Base-by-base conservation (phyloP, 768 basidiomycete genomes). In the Tulasnella sp. region DNA sequence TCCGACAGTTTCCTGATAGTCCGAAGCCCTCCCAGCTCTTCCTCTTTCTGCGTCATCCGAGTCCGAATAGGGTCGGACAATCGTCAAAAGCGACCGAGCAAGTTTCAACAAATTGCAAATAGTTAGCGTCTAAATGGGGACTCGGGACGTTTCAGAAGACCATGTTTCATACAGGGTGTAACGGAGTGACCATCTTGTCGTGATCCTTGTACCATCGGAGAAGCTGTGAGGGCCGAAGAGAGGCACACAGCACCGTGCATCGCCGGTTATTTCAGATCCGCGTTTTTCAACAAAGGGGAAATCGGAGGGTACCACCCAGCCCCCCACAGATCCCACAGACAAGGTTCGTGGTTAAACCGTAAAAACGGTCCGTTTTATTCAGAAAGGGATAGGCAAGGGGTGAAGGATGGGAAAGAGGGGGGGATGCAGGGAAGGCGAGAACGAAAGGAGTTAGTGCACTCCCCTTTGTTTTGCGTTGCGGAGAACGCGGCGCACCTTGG, bases 151-250 rank as follows among this genome's bases (percentile, higher is more conserved):
- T 69, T 69, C 64, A 18, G 64, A 31, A 3, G 64, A 31, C 4
- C 3, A 22, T 1, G 58, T 60, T n/a, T 46, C 64, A 34, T 69
- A 94, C 94, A 18, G 90, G 93, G 83, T 95, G 94, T 11, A 95
- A 88, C 3, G 94, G 95, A 0, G 89, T 92, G 31, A 95, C 93
- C 3, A 89, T 83, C 82, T 89, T 88, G 79, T 86, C 84, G 79
- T 92, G 90, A 3, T 83, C 85, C 78, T 91, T 87, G 84, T 96
- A 96, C 94, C 94, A 96, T 81, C 91, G 89, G 75, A 95, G 86
- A 69, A 95, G 90, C 94, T 94, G 78, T n/a, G 46, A 22, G 64
- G 34, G 74, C 28, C 74, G 16, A 41, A 41, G 1, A 12, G 41
- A 34, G 24, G 28, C 73, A 74, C 24, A 48, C 12, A 48, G 48